Percentiles rank a stretch among this genome's conserved stretches.
These are phyloP conservation scores for Ophiostoma sp. DNA, from an alignment of 2,329 filamentous ascomycete genomes.

Conservation along the genomic window DNA sequence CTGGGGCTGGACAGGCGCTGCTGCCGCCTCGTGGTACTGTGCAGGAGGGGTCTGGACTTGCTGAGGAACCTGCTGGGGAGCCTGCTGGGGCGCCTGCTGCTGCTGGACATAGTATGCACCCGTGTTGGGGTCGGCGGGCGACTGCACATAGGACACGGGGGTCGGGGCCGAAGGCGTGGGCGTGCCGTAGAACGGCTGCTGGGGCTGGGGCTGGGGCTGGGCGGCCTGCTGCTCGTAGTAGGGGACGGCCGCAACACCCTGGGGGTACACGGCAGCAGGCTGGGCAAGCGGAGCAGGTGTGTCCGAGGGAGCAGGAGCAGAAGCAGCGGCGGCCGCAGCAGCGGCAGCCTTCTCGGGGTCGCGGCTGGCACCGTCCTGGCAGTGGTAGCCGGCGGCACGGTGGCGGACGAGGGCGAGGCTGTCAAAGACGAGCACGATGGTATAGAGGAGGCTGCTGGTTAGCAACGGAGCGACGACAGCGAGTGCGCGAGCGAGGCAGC, in stretches of 20 bases:
- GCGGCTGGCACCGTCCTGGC: conserved; percentile 30
- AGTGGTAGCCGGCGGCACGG: conserved; percentile 40
- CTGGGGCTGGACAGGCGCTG: not conserved
- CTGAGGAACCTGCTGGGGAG: not conserved
- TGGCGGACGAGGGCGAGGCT: conserved; percentile 41
- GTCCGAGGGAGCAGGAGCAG: not conserved
- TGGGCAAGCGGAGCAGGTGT: not conserved
- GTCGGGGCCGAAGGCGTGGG: not conserved
- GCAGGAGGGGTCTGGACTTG: not conserved
- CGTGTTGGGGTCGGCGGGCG: not conserved
- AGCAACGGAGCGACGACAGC: not conserved
- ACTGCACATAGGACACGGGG: not conserved
- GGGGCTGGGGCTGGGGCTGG: conserved; percentile 2
- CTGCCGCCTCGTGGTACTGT: too few relatives aligned
- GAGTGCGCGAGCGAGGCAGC: not conserved
- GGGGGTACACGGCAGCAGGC: not conserved
- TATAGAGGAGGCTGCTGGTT: conserved; percentile 38
- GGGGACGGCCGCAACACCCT: not conserved
- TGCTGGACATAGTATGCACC: conserved; percentile 26
- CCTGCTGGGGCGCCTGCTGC: conserved; percentile 28
- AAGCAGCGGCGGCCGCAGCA: not conserved
- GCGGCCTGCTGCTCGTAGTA: conserved; percentile 26
- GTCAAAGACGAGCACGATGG: conserved; percentile 39
- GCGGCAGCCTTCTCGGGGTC: conserved; percentile 27
- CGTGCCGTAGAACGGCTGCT: conserved; percentile 9